A percentile compares a stretch with the other conserved stretches of the same genome.
Evolutionary conservation across 2,329 filamentous ascomycete genomes (phyloP).

Genomic region (Hymenoscyphus albidus): DNA sequence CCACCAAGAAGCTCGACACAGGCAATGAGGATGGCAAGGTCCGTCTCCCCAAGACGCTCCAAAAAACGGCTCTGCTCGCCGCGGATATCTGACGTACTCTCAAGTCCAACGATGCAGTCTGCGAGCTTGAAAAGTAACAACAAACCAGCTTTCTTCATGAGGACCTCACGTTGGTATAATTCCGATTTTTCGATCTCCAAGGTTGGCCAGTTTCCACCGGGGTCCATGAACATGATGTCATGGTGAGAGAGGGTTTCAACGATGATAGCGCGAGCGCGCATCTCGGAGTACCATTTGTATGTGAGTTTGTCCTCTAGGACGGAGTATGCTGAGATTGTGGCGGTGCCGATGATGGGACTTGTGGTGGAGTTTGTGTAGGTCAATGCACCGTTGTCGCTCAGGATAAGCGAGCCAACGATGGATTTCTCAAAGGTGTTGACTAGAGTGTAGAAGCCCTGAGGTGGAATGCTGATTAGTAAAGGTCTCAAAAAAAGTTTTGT

Average conservation of each 20-base stretch:
- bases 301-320: slow-evolving; percentile 11
- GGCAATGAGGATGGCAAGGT: slow-evolving; percentile 24
- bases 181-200: slow-evolving; percentile 19
- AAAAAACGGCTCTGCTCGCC: slow-evolving; percentile 22
- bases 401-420: slow-evolving; percentile 13
- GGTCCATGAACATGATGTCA: slow-evolving; percentile 25
- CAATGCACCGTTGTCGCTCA: slow-evolving; percentile 9
- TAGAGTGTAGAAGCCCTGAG: slow-evolving; percentile 23
- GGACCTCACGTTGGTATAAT: slow-evolving; percentile 7
- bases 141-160: slow-evolving; percentile 23
- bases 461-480: background rate
- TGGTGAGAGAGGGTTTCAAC: slow-evolving; percentile 23
- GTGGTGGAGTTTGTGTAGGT: slow-evolving; percentile 16
- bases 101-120: slow-evolving; percentile 23
- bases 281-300: slow-evolving; percentile 26
- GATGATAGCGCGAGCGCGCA: slow-evolving; percentile 18
- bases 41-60: slow-evolving; percentile 15
- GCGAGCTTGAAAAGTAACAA: slow-evolving; percentile 23
- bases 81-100: slow-evolving; percentile 14
- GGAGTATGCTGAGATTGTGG: slow-evolving; percentile 9
- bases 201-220: slow-evolving; percentile 21
- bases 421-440: slow-evolving; percentile 26
- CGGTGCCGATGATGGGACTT: slow-evolving; percentile 10
- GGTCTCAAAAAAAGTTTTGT: background rate
- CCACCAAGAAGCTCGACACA: slow-evolving; percentile 29